Evolutionary conservation across 2,329 filamentous ascomycete genomes (phyloP), one percentile per base, ranked within the genome.

Genomic region (Sordariomycetes sp.): DNA sequence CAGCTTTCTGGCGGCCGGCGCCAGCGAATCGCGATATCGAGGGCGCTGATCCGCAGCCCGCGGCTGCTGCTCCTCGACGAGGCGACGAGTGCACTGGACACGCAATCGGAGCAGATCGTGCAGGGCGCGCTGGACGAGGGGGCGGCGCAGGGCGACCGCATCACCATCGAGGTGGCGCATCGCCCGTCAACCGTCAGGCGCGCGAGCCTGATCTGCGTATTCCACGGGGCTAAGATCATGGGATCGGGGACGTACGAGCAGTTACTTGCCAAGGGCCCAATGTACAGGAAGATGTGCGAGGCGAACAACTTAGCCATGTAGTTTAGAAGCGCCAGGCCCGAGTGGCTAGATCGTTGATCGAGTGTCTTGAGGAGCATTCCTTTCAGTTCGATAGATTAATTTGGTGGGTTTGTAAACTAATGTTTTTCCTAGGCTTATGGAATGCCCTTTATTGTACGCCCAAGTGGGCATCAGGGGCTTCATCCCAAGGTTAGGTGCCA

Each of bases 1-100:
- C 83, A 85, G 59, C 72, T 90, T 1, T 88, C 84, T 1, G 87
- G 87, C 22, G 87, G 87, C 1, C 86, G 90, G 66, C 74, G 85
- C 10, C 86, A 90, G 66, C 80, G 85, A 20, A 78, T 89, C 35
- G 84, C 86, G 8, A 89, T 90, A 60, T 86, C 86, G 0, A 76
- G 87, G 10, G 84, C 84, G 13, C 82, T 90, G 32, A 76, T 90
- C 56, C 81, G 84, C 52, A 73, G 81, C 55, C 86, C 86, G 0
- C 71, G 74, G 0, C 80, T 90, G 1, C 70, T 90, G 2, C 78
- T 90, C 8, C 73, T 90, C 0, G 87, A 90, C 63, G 87, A 90
- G 68, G 87, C 87, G 1, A 90, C 87, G 0, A 73, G 70, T n/a
- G 73, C 74, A 0, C 72, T 89, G 0, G 85, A 89, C 61, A 82